phyloP scores from a whole-genome alignment of 192 early-diverging fungal species.

The Dispira simplex region DNA sequence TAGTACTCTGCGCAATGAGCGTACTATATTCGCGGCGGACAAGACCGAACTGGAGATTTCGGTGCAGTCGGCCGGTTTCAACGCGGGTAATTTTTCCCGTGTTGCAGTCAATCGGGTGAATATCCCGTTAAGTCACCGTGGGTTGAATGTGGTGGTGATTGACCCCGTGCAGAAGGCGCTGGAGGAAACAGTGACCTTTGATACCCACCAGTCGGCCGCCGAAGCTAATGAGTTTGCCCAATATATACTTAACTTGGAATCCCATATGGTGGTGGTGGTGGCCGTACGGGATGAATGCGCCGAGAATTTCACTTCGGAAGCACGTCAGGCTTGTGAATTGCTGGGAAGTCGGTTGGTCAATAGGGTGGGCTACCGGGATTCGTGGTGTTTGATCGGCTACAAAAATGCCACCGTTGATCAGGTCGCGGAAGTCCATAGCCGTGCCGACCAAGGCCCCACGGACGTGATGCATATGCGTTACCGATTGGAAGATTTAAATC shows the following conservation, averaged over 20 bases:
- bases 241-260: conserved; percentile 44
- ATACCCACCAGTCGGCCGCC: conserved; percentile 46
- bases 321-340: conserved; percentile 36
- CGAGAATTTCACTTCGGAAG: conserved; percentile 45
- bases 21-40: not conserved
- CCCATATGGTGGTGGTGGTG: conserved; percentile 46
- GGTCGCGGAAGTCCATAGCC: conserved; percentile 32
- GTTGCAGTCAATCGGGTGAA: conserved; percentile 38
- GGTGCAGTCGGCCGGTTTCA: conserved; percentile 55
- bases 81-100: conserved; percentile 56
- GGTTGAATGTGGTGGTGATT: conserved; percentile 60
- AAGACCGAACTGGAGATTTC: conserved; percentile 27
- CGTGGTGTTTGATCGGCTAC: conserved; percentile 67
- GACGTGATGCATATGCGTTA: conserved; percentile 32
- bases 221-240: conserved; percentile 49
- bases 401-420: conserved; percentile 33
- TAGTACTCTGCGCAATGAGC: conserved; percentile 17
- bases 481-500: conserved; percentile 20
- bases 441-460: conserved; percentile 38
- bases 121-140: conserved; percentile 41
- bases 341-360: conserved; percentile 40
- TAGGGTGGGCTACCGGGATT: conserved; percentile 54
- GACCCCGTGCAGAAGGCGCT: conserved; percentile 53
- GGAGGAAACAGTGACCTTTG: conserved; percentile 52
- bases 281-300: conserved; percentile 51